Evolutionary conservation across 2,329 filamentous ascomycete genomes (phyloP).

Genomic region (Fusarium metavorans): DNA sequence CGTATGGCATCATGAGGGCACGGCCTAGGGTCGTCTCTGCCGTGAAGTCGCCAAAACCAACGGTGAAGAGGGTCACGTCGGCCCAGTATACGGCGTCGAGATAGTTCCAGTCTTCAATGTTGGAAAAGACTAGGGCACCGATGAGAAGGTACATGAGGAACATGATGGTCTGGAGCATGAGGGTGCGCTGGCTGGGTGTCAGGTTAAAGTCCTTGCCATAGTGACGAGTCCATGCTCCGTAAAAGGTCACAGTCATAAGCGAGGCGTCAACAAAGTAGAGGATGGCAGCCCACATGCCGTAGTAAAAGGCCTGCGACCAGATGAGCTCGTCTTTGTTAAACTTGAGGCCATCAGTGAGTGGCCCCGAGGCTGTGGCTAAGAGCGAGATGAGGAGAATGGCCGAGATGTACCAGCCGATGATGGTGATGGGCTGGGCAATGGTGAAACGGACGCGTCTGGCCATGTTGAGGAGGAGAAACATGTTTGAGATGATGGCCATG

Average conservation of each 20-base stretch:
- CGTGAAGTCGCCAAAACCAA: slow-evolving; percentile 71
- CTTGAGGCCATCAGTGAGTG: slow-evolving; percentile 54
- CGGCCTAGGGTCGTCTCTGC: slow-evolving; percentile 67
- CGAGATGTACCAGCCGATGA: slow-evolving; percentile 80
- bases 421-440: slow-evolving; percentile 85
- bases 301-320: slow-evolving; percentile 87
- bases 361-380: slow-evolving; percentile 72
- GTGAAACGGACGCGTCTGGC: slow-evolving; percentile 82
- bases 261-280: slow-evolving; percentile 85
- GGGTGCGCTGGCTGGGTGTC: slow-evolving; percentile 83
- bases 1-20: slow-evolving; percentile 84
- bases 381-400: slow-evolving; percentile 75
- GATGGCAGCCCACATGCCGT: slow-evolving; percentile 81
- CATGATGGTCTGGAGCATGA: slow-evolving; percentile 91
- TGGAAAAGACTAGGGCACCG: slow-evolving; percentile 80
- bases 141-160: slow-evolving; percentile 85
- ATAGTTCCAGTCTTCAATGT: slow-evolving; percentile 79
- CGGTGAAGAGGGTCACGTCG: slow-evolving; percentile 76
- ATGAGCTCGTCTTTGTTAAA: slow-evolving; percentile 64
- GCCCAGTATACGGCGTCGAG: slow-evolving; percentile 85
- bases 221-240: slow-evolving; percentile 76
- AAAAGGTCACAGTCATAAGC: slow-evolving; percentile 82
- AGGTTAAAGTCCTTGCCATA: slow-evolving; percentile 84
- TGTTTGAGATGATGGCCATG: slow-evolving; percentile 81
- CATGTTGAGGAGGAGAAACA: slow-evolving; percentile 90